Conservation (phyloP, 306 rosid genomes). For the Leucaena leucocephala region DNA sequence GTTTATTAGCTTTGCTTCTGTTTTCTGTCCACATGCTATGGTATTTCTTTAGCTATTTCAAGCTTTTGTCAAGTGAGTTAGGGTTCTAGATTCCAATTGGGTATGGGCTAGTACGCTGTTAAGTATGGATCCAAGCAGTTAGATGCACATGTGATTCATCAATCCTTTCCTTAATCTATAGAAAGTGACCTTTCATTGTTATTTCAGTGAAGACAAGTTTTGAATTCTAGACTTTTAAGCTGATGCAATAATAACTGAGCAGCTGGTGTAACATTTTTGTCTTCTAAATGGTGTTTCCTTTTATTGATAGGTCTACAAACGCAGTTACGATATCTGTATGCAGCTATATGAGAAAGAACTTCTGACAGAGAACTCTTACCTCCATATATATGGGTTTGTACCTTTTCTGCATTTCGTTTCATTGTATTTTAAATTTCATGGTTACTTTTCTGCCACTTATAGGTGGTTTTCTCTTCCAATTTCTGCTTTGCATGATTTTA, state of each 20-base stretch:
- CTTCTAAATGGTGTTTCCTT: slow-evolving; percentile 31
- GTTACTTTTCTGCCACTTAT: slow-evolving; percentile 28
- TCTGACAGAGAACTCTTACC: slow-evolving; percentile 80
- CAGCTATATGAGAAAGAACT: slow-evolving; percentile 92
- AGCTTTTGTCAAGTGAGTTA: neutral
- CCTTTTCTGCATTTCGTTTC: slow-evolving; percentile 24
- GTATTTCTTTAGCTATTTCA: neutral
- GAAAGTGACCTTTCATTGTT: slow-evolving; percentile 24
- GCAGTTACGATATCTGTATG: slow-evolving; percentile 85
- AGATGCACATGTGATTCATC: slow-evolving; percentile 20
- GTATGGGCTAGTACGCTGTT: neutral
- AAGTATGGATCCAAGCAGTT: slow-evolving; percentile 34
- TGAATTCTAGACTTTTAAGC: slow-evolving; percentile 4
- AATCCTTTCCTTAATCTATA: slow-evolving; percentile 20
- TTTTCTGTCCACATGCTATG: neutral
- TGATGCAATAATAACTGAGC: slow-evolving; percentile 28
- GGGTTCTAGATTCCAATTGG: neutral
- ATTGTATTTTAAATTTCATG: slow-evolving; percentile 18
- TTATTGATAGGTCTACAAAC: slow-evolving; percentile 77
- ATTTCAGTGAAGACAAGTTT: neutral
- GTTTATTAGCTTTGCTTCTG: neutral
- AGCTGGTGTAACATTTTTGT: slow-evolving; percentile 5
- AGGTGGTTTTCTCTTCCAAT: neutral
- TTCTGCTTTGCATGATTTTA: slow-evolving; percentile 9
- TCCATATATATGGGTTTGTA: slow-evolving; percentile 73